Base-by-base conservation (phyloP, 75 land plant genomes). In the Cunninghamia lanceolata region DNA sequence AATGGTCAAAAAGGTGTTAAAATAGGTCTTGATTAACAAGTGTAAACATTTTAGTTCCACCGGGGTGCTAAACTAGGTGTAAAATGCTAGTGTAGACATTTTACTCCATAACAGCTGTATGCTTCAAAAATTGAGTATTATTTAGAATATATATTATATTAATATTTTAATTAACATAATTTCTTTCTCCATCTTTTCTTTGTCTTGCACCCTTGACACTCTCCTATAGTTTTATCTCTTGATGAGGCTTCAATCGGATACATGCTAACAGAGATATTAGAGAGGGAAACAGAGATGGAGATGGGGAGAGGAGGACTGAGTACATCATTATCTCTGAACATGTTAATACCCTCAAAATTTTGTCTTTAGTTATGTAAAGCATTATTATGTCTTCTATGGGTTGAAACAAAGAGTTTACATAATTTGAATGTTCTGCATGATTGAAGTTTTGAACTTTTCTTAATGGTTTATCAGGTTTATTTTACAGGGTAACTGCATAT, bases 401-500 rank as follows among this genome's bases (percentile, higher is more conserved):
- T 28, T 25, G n/a, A 63, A 7, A 63, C 6, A 63, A 63, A 5
- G 9, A 25, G 25, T 25, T 28, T 25, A 1, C 1, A 5, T 63
- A 63, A 28, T 25, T 63, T 63, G 68, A n/a, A 63, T 25, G 68
- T 63, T 63, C 9, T 28, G 68, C n/a, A 28, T 25, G 68, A 21
- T 63, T 63, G 16, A 13, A 13, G 53, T 13, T 50, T 13, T 25
- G 16, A 73, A 73, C 16, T 3, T 80, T 79, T 80, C n/a, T 47
- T 45, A 45, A 43, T 25, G 45, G 25, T 28, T 80, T n/a, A n/a
- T 45, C 13, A 1, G 34, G 30, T 45, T 80, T 43, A 80, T 73
- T 52, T 75, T 1, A 54, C 89, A 96, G 98, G 50, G 95, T 92
- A 11, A 96, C 98, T 46, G 98, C 98, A 86, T 94, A 94, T 53